phyloP scores from a whole-genome alignment of 495 filamentous ascomycete genomes.

The Massariosphaeria phaeospora region DNA sequence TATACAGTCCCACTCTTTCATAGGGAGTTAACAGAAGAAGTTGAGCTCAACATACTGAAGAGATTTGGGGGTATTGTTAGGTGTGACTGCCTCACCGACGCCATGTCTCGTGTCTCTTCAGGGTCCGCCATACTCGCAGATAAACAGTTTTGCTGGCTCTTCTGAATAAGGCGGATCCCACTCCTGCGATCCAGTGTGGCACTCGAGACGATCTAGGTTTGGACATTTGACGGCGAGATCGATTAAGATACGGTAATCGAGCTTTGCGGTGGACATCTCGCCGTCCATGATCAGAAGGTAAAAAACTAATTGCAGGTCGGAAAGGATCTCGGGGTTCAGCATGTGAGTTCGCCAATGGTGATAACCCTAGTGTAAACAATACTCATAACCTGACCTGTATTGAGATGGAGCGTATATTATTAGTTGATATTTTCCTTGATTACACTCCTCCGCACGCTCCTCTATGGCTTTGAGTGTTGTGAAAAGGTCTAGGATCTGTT shows the following conservation, averaged over 20 bases:
- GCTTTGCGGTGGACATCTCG: neutral
- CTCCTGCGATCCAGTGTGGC: neutral
- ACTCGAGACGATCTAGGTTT: neutral
- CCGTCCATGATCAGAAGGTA: neutral
- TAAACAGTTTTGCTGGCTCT: neutral
- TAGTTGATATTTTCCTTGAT: neutral
- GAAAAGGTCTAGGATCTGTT: neutral
- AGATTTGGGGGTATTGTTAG: neutral
- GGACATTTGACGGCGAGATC: neutral
- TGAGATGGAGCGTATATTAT: neutral
- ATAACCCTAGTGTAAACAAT: neutral
- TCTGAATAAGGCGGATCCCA: neutral
- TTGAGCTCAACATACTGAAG: neutral
- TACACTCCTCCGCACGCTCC: neutral
- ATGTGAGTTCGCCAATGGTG: neutral
- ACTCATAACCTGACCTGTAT: neutral
- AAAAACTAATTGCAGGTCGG: neutral
- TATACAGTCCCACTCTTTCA: neutral
- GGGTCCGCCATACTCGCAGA: neutral
- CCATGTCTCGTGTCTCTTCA: neutral
- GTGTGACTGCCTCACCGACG: neutral
- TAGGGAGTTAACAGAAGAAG: neutral
- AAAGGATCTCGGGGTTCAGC: neutral
- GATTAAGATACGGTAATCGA: neutral
- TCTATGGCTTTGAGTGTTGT: neutral